Base-by-base conservation (phyloP, 108 stramenopile genomes). In the Fragilaria crotonensis region DNA sequence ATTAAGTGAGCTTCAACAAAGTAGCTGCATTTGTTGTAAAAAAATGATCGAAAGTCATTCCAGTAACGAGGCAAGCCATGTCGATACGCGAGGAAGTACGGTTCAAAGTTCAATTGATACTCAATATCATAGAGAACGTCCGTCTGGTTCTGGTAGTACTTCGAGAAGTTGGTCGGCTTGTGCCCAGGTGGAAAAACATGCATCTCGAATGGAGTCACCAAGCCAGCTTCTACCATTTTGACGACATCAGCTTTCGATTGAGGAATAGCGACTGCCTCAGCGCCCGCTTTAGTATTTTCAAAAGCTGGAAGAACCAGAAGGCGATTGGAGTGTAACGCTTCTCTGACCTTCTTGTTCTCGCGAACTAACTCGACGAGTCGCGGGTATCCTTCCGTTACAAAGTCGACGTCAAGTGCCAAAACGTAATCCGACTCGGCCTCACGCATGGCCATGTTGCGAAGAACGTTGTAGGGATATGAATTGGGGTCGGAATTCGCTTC, bases 341-440 rank as follows among this genome's bases (percentile, higher is more conserved):
- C n/a, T 46, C 22, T n/a, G 2, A 21, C 22, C 4, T 46, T 46
- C 22, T 46, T 46, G 20, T 21, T 21, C 22, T 46, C 45, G 2
- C 1, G 3, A 19, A 21, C 1, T 4, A 46, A 25, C 17, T 60
- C 19, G 2, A 2, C 29, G n/a, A n/a, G n/a, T 1, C 20, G 11
- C 2, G 20, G 22, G 9, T 47, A 47, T 17, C 22, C 30, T n/a
- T 19, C 19, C 2, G 62, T 52, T 3, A 63, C 28, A 21, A 63
- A 63, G 26, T 63, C 62, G 19, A 52, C 62, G 44, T 63, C 62
- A 26, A 63, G 19, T 2, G 62, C 54, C 7, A 63, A 36, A 44
- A 63, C 52, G 52, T 54, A 63, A 14, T 63, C 31, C 2, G 7
- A 29, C 30, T 52, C 25, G 4, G 32, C 28, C n/a, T 26, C 25